These are phyloP conservation scores for Bryoerythrophyllum caledonicum DNA, from an alignment of 225 moss, liverwort and hornwort species.

Conservation along the genomic window DNA sequence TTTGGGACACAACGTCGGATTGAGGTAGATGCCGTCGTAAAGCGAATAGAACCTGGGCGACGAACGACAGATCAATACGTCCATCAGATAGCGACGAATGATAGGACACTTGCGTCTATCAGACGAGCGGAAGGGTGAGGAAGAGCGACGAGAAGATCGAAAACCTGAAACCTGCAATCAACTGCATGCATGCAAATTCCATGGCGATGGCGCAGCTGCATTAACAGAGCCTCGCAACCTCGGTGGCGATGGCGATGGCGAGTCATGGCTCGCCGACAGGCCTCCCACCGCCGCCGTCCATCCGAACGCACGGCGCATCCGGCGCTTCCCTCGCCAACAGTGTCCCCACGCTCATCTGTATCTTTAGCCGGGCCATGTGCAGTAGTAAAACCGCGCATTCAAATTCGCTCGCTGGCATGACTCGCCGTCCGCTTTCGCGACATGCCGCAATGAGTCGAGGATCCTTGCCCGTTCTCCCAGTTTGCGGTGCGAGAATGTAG, in stretches of 20 bases:
- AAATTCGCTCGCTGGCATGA: constrained; percentile 8
- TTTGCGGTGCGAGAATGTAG: neutral
- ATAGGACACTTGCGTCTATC: no score
- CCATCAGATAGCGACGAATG: no score
- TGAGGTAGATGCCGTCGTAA: no score
- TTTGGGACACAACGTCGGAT: no score
- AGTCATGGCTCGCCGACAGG: constrained; percentile 17
- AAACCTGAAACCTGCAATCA: no score
- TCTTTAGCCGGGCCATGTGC: constrained; percentile 13
- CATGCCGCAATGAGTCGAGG: neutral
- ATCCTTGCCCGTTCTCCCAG: no score
- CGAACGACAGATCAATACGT: no score
- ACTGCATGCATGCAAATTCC: neutral
- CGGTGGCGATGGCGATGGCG: constrained; percentile 1
- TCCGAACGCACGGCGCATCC: constrained; percentile 1
- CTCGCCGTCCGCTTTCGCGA: neutral
- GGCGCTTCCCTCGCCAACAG: constrained; percentile 1
- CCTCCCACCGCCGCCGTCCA: constrained; percentile 18
- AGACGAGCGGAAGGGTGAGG: no score
- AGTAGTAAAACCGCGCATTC: constrained; percentile 5
- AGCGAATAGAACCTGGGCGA: no score
- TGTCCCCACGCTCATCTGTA: neutral
- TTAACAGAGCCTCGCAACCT: neutral
- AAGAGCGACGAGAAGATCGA: no score
- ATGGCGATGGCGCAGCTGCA: neutral